A percentile compares a stretch with the other conserved stretches of the same genome.
phyloP scores from a whole-genome alignment of 345 rosid species.

The Populus tremula region DNA sequence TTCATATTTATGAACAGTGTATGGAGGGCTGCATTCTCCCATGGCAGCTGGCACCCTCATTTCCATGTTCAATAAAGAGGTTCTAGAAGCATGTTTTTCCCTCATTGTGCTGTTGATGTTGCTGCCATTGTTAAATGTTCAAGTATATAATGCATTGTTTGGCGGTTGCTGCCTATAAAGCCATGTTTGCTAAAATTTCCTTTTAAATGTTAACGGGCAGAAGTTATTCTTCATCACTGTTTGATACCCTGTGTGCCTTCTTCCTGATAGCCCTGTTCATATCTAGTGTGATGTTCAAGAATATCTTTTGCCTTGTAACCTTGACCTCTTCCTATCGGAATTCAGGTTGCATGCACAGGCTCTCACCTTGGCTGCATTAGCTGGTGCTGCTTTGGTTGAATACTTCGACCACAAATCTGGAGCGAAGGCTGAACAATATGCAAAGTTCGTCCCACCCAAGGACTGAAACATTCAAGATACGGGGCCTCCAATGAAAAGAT shows the following conservation, averaged over 20 bases:
- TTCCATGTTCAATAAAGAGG: background rate
- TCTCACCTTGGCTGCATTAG: conserved; percentile 79
- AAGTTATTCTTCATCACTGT: background rate
- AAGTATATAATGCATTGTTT: too few relatives aligned
- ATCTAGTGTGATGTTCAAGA: background rate
- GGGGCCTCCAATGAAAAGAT: background rate
- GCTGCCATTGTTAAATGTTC: too few relatives aligned
- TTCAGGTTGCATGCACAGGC: conserved; percentile 94
- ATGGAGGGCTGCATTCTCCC: background rate
- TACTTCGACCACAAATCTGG: conserved; percentile 69
- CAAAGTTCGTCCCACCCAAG: conserved; percentile 42
- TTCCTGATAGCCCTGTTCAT: background rate
- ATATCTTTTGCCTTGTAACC: background rate
- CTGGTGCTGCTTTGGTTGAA: conserved; percentile 87
- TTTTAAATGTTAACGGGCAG: background rate
- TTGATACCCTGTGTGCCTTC: background rate
- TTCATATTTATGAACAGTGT: background rate
- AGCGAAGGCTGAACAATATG: conserved; percentile 46
- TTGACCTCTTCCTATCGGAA: background rate
- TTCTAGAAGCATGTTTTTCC: background rate
- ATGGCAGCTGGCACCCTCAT: too few relatives aligned
- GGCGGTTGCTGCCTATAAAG: too few relatives aligned
- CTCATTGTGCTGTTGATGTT: too few relatives aligned
- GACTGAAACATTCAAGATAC: conserved; percentile 3
- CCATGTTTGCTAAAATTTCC: too few relatives aligned